These are phyloP conservation scores for Petunia axillaris DNA, from an alignment of 257 asterid genomes.

Conservation along the genomic window DNA sequence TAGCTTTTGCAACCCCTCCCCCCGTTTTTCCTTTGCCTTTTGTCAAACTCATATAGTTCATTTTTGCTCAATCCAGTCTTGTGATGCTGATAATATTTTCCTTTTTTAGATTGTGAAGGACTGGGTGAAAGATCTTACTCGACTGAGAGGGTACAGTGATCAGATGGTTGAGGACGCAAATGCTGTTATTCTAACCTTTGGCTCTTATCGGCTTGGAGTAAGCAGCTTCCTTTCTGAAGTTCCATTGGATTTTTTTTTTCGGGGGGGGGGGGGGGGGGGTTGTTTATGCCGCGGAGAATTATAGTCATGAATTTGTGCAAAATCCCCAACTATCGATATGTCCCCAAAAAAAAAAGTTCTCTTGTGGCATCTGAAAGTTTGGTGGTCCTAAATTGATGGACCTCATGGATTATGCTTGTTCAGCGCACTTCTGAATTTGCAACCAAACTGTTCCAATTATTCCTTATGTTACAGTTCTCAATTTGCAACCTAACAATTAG, in stretches of 20 bases:
- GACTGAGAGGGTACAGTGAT: constrained; percentile 65
- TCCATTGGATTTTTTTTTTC: not conserved
- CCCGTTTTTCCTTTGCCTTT: not conserved
- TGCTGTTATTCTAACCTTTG: constrained; percentile 84
- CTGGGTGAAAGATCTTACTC: constrained; percentile 58
- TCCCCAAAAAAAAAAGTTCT: not conserved
- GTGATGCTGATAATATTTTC: not conserved
- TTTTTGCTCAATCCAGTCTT: not conserved
- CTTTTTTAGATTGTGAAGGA: constrained; percentile 42
- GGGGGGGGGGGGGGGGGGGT: not conserved
- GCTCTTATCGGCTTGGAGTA: constrained; percentile 97
- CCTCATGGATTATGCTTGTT: not conserved
- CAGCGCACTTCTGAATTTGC: not conserved
- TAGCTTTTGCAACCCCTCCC: not conserved
- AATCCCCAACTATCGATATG: not conserved
- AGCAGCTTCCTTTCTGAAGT: constrained; percentile 32
- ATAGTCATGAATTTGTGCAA: not conserved
- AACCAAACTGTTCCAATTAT: not conserved
- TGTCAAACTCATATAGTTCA: not conserved
- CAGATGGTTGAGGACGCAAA: constrained; percentile 93
- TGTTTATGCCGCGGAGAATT: not conserved
- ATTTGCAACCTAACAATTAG: not conserved
- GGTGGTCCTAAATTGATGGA: not conserved
- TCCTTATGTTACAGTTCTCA: not conserved
- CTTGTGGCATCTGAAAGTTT: too few species aligned